Base-by-base conservation (phyloP, 129 eudicot species). In the Dittrichia graveolens region DNA sequence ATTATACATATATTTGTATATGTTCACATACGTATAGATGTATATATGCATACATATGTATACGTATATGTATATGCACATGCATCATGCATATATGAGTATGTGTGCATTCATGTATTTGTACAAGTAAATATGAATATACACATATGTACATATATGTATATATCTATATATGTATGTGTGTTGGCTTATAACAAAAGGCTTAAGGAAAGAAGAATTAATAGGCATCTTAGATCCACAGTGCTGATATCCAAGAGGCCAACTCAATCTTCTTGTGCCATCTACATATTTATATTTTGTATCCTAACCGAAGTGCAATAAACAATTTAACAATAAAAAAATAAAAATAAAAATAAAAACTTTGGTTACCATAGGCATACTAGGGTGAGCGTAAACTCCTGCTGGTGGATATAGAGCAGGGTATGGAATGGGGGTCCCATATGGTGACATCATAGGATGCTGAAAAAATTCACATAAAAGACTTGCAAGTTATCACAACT, bases 391-490 rank as follows among this genome's bases (percentile, higher is more conserved):
- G 69, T 93, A 93, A 71, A 92, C 88, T 65, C 92, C 95, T 35
- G 87, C 95, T 12, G 96, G 95, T 75, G 95, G 91, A 85, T 93
- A 93, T 16, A 89, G 15, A 67, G 98, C 90, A 44, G 96, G 96
- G 76, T 93, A 93, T 50, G 93, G 98, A 78, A 89, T 90, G 8
- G 96, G 96, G 50, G 98, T 89, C 58, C 96, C 95, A 67, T 93
- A 93, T 40, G 98, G 98, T 42, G 95, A 79, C 94, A 93, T 93
- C 74, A 89, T 53, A 74, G 96, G 90, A 61, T 89, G 96, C 96
- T 89, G 87, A 77, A 81, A 65, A 15, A 60, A 65, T 61, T 70
- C 65, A 53, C 38, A 55, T 31, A 59, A 47, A 81, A 52, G 42
- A 60, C n/a, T 61, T 50, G 44, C 53, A 64, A 41, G 47, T 74